A percentile compares a stretch with the other conserved stretches of the same genome.
Conservation (phyloP, 2,329 filamentous ascomycete species). For the Paecilomyces sp. region DNA sequence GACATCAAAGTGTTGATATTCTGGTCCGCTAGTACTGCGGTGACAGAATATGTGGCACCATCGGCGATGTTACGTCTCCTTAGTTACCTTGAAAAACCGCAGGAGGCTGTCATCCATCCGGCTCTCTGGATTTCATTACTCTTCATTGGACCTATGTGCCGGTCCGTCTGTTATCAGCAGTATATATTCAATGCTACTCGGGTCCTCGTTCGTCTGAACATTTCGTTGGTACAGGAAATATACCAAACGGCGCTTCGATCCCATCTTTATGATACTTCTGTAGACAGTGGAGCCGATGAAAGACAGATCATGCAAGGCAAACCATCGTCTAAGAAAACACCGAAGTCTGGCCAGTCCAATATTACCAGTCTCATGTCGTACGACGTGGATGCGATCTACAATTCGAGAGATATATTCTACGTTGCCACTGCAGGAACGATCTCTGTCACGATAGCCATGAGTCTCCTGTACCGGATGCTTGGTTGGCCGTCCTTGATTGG, state of each 20-base stretch:
- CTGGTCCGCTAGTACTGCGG: constrained; percentile 15
- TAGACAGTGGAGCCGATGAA: constrained; percentile 3
- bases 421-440: constrained; percentile 40
- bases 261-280: constrained; percentile 44
- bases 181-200: constrained; percentile 53
- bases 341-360: constrained; percentile 41
- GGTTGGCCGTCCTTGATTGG: constrained; percentile 52
- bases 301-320: constrained; percentile 4
- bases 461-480: constrained; percentile 50
- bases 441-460: constrained; percentile 42
- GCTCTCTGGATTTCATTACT: constrained; percentile 50
- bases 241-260: constrained; percentile 51
- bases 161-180: constrained; percentile 48
- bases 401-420: constrained; percentile 46
- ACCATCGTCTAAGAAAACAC: constrained; percentile 13
- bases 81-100: constrained; percentile 43
- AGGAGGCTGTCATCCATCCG: constrained; percentile 39
- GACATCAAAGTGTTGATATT: constrained; percentile 20
- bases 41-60: constrained; percentile 45
- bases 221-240: constrained; percentile 52
- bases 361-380: constrained; percentile 54
- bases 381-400: constrained; percentile 50
- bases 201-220: constrained; percentile 50
- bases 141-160: constrained; percentile 44
- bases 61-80: constrained; percentile 50